Percentiles rank a stretch among this genome's conserved stretches.
These are phyloP conservation scores for Collybiopsis luxurians DNA, from an alignment of 768 basidiomycete genomes.

Conservation along the genomic window DNA sequence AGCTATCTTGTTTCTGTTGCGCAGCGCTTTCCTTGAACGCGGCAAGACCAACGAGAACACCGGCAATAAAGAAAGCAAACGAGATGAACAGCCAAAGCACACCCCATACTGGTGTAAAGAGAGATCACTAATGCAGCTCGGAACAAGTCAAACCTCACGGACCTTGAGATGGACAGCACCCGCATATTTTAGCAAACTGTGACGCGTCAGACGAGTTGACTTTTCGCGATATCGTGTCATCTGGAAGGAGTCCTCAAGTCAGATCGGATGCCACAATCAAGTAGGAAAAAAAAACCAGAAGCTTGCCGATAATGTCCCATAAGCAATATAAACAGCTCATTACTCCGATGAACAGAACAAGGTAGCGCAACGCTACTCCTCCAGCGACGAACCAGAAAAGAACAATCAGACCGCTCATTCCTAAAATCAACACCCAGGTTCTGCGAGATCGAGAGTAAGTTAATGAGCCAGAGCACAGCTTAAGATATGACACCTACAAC, in stretches of 20 bases:
- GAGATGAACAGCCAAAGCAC: conserved; percentile 83
- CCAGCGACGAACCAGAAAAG: conserved; percentile 82
- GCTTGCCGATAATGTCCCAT: conserved; percentile 82
- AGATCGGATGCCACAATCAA: not conserved
- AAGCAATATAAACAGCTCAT: conserved; percentile 88
- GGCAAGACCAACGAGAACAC: conserved; percentile 73
- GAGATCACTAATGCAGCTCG: not conserved
- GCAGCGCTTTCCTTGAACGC: conserved; percentile 74
- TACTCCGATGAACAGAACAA: conserved; percentile 81
- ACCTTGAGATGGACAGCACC: conserved; percentile 85
- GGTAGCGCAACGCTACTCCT: conserved; percentile 71
- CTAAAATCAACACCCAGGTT: conserved; percentile 74
- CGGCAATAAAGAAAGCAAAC: conserved; percentile 69
- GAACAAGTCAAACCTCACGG: conserved; percentile 3
- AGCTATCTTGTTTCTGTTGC: conserved; percentile 50
- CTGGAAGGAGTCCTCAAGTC: conserved; percentile 42
- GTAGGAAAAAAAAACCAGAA: not conserved
- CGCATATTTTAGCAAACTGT: conserved; percentile 80
- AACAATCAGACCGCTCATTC: conserved; percentile 77
- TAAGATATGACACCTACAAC: conserved; percentile 50
- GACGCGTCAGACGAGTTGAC: conserved; percentile 87
- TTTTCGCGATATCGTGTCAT: conserved; percentile 82
- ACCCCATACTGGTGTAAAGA: conserved; percentile 66
- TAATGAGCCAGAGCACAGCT: not conserved
- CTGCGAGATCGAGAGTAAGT: conserved; percentile 30